A percentile compares a stretch with the other conserved stretches of the same genome.
These are phyloP conservation scores for Senecio squalidus DNA, from an alignment of 140 eudicot genomes.

Conservation along the genomic window DNA sequence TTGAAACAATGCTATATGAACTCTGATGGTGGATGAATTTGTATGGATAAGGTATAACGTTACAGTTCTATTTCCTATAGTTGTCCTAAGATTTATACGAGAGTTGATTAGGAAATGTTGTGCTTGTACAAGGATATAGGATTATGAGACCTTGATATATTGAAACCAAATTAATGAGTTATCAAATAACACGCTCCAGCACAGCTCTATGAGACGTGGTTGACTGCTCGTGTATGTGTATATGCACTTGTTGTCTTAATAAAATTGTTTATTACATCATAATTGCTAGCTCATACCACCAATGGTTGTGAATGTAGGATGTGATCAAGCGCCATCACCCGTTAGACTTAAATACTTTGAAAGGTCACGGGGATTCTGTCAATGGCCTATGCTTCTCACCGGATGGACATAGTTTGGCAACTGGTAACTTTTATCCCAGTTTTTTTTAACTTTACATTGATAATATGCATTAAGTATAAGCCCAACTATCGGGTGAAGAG, in stretches of 20 bases:
- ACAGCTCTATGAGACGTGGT: not conserved
- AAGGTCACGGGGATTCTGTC: conserved; percentile 93
- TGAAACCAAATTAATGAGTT: too few relatives aligned
- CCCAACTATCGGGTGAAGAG: not conserved
- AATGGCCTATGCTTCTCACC: conserved; percentile 74
- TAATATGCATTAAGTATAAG: conserved; percentile 6
- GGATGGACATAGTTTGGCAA: conserved; percentile 79
- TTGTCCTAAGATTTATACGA: not conserved
- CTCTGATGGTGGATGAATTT: not conserved
- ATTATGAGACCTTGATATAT: not conserved
- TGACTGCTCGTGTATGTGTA: not conserved
- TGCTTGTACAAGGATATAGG: not conserved
- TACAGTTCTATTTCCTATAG: not conserved
- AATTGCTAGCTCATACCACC: conserved; percentile 4
- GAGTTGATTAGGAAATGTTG: not conserved
- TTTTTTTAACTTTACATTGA: conserved; percentile 9
- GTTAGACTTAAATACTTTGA: conserved; percentile 85
- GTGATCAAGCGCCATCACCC: conserved; percentile 83
- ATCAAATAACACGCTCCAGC: too few relatives aligned
- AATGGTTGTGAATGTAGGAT: conserved; percentile 53
- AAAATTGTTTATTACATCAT: conserved; percentile 10
- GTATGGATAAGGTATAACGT: not conserved
- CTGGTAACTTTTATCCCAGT: conserved; percentile 46
- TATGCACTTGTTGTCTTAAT: not conserved
- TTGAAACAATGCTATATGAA: not conserved